Evolutionary conservation across 2,329 filamentous ascomycete genomes (phyloP).

Genomic region (Emmonsiellopsis sp.): DNA sequence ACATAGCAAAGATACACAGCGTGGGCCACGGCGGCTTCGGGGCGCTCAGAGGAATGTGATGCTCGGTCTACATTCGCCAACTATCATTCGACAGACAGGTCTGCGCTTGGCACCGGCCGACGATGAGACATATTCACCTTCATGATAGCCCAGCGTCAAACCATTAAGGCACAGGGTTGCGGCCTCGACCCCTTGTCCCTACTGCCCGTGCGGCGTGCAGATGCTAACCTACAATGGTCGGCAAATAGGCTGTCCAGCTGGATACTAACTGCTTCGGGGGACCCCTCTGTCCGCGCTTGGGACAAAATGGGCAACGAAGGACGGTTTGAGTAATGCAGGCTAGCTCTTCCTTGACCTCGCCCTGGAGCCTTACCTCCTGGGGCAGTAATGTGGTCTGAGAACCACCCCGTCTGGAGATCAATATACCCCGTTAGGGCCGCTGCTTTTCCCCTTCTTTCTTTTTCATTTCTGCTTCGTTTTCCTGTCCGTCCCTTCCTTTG

Average conservation of each 20-base stretch:
- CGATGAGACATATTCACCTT: slow-evolving; percentile 8
- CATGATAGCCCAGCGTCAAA: slow-evolving; percentile 6
- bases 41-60: neutral
- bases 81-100: neutral
- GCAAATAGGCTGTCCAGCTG: neutral
- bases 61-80: neutral
- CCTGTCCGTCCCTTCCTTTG: neutral
- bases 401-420: neutral
- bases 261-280: neutral
- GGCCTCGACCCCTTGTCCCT: slow-evolving; percentile 4
- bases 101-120: neutral
- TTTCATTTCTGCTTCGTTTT: neutral
- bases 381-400: neutral
- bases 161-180: slow-evolving; percentile 3
- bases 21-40: neutral
- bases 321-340: slow-evolving; percentile 1
- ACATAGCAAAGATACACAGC: neutral
- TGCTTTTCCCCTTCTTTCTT: neutral
- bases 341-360: neutral
- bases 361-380: neutral
- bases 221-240: neutral
- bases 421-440: neutral
- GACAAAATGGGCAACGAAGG: neutral
- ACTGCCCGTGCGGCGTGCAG: neutral
- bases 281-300: neutral